Percentiles rank a stretch among this genome's conserved stretches.
Conservation (phyloP, 495 filamentous ascomycete species). For the Lophiostoma macrostomum region DNA sequence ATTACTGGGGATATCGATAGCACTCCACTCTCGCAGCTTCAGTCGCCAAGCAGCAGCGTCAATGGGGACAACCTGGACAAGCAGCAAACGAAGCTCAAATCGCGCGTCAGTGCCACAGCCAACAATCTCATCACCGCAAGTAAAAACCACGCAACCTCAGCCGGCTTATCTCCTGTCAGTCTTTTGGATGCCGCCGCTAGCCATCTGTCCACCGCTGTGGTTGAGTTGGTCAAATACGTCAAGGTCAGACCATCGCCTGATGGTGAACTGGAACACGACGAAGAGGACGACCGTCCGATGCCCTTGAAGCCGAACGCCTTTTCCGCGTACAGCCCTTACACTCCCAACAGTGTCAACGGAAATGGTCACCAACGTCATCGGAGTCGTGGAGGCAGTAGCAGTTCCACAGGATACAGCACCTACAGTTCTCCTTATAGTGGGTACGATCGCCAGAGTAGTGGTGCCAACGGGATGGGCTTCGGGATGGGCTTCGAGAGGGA, state of each 20-base stretch:
- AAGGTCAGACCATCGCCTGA: slow-evolving; percentile 76
- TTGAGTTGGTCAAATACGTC: slow-evolving; percentile 77
- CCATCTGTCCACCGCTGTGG: slow-evolving; percentile 77
- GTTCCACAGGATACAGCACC: slow-evolving; percentile 52
- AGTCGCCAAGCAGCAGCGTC: slow-evolving; percentile 35
- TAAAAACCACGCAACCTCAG: slow-evolving; percentile 79
- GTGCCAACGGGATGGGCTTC: slow-evolving; percentile 42
- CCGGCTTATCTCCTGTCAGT: slow-evolving; percentile 89
- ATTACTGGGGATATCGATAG: slow-evolving; percentile 74
- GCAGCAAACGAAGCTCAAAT: slow-evolving; percentile 63
- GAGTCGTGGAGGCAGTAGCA: slow-evolving; percentile 46
- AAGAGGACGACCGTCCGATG: slow-evolving; percentile 47
- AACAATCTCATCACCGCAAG: slow-evolving; percentile 94
- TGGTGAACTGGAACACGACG: slow-evolving; percentile 71
- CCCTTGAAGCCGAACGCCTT: slow-evolving; percentile 27
- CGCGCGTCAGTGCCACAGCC: slow-evolving; percentile 79
- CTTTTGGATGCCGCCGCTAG: slow-evolving; percentile 93
- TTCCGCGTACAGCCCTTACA: slow-evolving; percentile 23
- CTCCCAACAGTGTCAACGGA: slow-evolving; percentile 36
- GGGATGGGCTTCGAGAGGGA: slow-evolving; percentile 47
- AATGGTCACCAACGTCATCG: slow-evolving; percentile 33
- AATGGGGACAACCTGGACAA: slow-evolving; percentile 49
- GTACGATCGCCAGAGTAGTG: slow-evolving; percentile 21
- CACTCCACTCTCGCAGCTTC: slow-evolving; percentile 31
- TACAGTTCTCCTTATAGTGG: slow-evolving; percentile 45